Evolutionary conservation across 495 filamentous ascomycete genomes (phyloP).

Genomic region (Aspergillus incahuasiensis): DNA sequence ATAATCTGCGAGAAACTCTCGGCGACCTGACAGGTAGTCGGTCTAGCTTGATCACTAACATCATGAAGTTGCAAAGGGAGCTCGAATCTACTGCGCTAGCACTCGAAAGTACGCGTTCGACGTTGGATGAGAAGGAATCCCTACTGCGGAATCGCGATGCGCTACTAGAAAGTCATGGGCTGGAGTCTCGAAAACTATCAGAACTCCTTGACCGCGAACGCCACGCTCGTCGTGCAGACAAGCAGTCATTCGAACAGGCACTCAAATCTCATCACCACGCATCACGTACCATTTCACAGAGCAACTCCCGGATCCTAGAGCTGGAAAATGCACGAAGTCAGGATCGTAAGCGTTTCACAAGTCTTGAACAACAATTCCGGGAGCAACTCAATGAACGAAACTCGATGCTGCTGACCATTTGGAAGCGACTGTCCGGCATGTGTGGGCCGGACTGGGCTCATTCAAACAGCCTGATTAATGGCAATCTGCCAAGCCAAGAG

Average conservation of each 20-base stretch:
- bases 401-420: conserved; percentile 74
- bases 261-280: conserved; percentile 82
- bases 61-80: conserved; percentile 81
- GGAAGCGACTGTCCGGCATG: conserved; percentile 79
- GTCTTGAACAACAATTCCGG: conserved; percentile 71
- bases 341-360: conserved; percentile 67
- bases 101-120: conserved; percentile 68
- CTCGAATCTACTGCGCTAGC: conserved; percentile 78
- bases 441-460: conserved; percentile 92
- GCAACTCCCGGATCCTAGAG: conserved; percentile 77
- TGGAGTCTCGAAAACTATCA: conserved; percentile 77
- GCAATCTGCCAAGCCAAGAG: conserved; percentile 76
- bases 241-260: conserved; percentile 78
- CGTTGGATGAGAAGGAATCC: conserved; percentile 80
- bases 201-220: conserved; percentile 92
- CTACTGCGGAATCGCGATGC: conserved; percentile 86
- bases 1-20: conserved; percentile 75
- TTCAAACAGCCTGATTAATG: conserved; percentile 82
- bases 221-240: conserved; percentile 74
- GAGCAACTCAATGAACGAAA: conserved; percentile 90
- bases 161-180: conserved; percentile 81
- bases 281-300: conserved; percentile 73
- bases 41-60: conserved; percentile 78
- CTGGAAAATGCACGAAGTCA: conserved; percentile 69
- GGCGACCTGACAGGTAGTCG: conserved; percentile 83